Conservation (phyloP, 352 stramenopile genomes). For the Globisporangium recalcitrans region DNA sequence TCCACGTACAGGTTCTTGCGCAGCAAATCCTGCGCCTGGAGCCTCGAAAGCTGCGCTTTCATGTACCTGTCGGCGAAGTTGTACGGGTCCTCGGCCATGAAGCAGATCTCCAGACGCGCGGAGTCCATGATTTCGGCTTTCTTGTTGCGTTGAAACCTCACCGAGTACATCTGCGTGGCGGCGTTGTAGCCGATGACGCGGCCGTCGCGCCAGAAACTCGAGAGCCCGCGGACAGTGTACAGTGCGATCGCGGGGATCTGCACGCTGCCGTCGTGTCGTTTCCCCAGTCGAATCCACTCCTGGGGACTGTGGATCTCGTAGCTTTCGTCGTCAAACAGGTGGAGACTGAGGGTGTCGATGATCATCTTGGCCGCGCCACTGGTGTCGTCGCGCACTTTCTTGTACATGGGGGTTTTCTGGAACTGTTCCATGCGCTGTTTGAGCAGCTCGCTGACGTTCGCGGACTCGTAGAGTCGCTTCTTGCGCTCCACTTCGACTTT, state of each 20-base stretch:
- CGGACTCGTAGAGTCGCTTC: conserved; percentile 46
- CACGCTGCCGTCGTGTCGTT: conserved; percentile 39
- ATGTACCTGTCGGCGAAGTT: conserved; percentile 80
- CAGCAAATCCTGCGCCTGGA: conserved; percentile 62
- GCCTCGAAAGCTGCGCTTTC: conserved; percentile 41
- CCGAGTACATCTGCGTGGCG: conserved; percentile 37
- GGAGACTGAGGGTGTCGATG: conserved; percentile 52
- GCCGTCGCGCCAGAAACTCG: conserved; percentile 60
- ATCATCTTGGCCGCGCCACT: conserved; percentile 51
- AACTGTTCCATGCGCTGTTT: conserved; percentile 42
- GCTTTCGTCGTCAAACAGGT: conserved; percentile 78
- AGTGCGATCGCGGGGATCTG: conserved; percentile 68
- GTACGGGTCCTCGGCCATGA: conserved; percentile 70
- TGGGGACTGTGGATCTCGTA: conserved; percentile 62
- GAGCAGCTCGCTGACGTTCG: conserved; percentile 41
- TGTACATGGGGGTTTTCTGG: conserved; percentile 27
- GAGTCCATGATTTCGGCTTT: conserved; percentile 52
- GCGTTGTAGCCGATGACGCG: conserved; percentile 53
- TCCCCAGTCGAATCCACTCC: conserved; percentile 62
- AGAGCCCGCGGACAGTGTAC: conserved; percentile 53
- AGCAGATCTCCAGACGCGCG: conserved; percentile 66
- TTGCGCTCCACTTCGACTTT: conserved; percentile 72
- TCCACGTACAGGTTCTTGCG: conserved; percentile 82
- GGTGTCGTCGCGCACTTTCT: conserved; percentile 34
- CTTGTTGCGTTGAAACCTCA: conserved; percentile 60